A percentile compares a stretch with the other conserved stretches of the same genome.
phyloP scores from a whole-genome alignment of 495 filamentous ascomycete species.

The Xylaria scruposa region DNA sequence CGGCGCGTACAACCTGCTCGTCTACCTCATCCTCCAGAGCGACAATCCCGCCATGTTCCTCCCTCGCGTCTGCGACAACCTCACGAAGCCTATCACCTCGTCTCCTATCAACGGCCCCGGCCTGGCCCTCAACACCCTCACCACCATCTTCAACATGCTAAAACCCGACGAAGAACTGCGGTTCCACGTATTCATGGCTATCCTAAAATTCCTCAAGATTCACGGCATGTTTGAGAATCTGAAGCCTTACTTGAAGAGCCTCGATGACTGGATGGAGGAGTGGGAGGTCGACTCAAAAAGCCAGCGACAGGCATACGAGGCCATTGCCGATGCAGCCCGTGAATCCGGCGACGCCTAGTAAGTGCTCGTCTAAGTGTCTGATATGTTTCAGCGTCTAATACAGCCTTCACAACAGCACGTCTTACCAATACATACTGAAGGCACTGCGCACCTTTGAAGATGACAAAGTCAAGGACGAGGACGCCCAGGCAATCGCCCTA shows the following conservation, averaged over 20 bases:
- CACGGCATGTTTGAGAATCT: constrained; percentile 78
- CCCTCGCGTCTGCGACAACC: constrained; percentile 82
- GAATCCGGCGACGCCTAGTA: constrained; percentile 78
- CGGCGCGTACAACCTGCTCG: constrained; percentile 91
- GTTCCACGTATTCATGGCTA: constrained; percentile 86
- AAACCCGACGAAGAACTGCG: constrained; percentile 73
- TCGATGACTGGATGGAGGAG: constrained; percentile 79
- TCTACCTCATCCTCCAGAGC: constrained; percentile 88
- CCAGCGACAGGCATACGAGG: constrained; percentile 78
- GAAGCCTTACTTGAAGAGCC: constrained; percentile 74
- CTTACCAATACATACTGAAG: constrained; percentile 83
- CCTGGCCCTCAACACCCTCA: constrained; percentile 84
- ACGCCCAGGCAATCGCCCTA: constrained; percentile 81
- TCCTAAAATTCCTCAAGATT: constrained; percentile 77
- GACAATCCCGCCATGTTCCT: constrained; percentile 84
- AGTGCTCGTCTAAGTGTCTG: constrained; percentile 35
- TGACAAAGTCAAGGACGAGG: constrained; percentile 68
- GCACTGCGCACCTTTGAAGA: constrained; percentile 83
- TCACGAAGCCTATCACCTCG: constrained; percentile 82
- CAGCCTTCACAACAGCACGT: constrained; percentile 51
- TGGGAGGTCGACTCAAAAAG: constrained; percentile 88
- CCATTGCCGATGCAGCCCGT: constrained; percentile 76
- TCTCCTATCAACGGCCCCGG: constrained; percentile 84
- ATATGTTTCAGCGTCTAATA: constrained; percentile 31
- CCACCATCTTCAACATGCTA: constrained; percentile 96